These are phyloP conservation scores for Mycena sanguinolenta DNA, from an alignment of 768 basidiomycete genomes.

Conservation along the genomic window DNA sequence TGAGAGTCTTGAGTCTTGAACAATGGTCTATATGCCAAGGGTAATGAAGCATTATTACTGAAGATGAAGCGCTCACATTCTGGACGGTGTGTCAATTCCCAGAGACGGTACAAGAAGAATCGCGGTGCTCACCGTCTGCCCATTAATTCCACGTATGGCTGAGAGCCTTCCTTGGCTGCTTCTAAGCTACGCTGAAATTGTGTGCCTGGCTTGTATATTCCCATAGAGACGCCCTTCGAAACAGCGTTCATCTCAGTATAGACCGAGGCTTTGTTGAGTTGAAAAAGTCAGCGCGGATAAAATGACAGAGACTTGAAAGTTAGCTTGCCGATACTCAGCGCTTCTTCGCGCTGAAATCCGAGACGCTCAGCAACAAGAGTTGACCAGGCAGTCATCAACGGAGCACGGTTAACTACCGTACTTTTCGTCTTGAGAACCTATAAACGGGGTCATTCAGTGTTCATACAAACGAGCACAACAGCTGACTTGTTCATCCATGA, in stretches of 20 bases:
- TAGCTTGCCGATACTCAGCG: constrained; percentile 87
- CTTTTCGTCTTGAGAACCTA: constrained; percentile 73
- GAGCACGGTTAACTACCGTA: constrained; percentile 89
- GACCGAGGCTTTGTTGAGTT: constrained; percentile 73
- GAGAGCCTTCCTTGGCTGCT: constrained; percentile 67
- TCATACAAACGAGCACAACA: background rate
- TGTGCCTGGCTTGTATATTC: constrained; percentile 73
- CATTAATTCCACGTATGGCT: constrained; percentile 91
- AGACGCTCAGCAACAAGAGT: constrained; percentile 87
- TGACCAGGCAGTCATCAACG: constrained; percentile 96
- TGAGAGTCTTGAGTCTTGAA: constrained; percentile 76
- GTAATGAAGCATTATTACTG: constrained; percentile 13
- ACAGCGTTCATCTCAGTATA: constrained; percentile 95
- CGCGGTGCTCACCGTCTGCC: constrained; percentile 66
- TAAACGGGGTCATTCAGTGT: background rate
- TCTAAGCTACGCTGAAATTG: constrained; percentile 62
- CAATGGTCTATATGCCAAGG: constrained; percentile 72
- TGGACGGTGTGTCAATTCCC: constrained; percentile 23
- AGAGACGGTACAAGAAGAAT: background rate
- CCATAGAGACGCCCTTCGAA: constrained; percentile 86
- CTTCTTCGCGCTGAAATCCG: constrained; percentile 90
- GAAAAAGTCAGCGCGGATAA: constrained; percentile 5
- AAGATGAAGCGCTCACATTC: constrained; percentile 53
- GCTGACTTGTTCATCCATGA: constrained; percentile 77
- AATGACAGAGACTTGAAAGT: background rate